These are phyloP conservation scores for Vickermania ingenoplastis DNA, from an alignment of 208 protist genomes.

Conservation along the genomic window DNA sequence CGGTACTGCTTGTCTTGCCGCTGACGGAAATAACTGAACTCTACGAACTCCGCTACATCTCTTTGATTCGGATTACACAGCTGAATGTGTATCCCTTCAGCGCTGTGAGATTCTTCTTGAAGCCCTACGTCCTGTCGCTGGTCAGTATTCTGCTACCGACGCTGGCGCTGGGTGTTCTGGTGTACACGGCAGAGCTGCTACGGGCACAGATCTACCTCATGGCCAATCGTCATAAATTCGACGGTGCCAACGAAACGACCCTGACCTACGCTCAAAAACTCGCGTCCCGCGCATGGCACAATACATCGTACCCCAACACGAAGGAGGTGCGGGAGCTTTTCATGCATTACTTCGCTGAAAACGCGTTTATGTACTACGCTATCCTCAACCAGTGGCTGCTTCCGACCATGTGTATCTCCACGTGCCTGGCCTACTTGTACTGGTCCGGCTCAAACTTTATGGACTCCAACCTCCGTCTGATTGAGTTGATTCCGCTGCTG, in stretches of 20 bases:
- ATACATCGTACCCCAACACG: slow-evolving; percentile 24
- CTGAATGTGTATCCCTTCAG: slow-evolving; percentile 42
- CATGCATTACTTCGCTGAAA: slow-evolving; percentile 36
- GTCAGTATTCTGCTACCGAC: slow-evolving; percentile 45
- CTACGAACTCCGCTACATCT: slow-evolving; percentile 51
- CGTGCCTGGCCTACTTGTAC: slow-evolving; percentile 43
- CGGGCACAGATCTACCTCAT: slow-evolving; percentile 48
- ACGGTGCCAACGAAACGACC: slow-evolving; percentile 11
- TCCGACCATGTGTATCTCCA: slow-evolving; percentile 38
- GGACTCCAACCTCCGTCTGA: slow-evolving; percentile 35
- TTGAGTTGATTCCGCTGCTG: slow-evolving; percentile 43
- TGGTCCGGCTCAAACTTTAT: slow-evolving; percentile 43
- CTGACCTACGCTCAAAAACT: slow-evolving; percentile 26
- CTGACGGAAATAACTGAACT: slow-evolving; percentile 11
- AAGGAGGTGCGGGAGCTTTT: slow-evolving; percentile 34
- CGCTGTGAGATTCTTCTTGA: slow-evolving; percentile 21
- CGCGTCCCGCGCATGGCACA: slow-evolving; percentile 10
- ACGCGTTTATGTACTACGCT: slow-evolving; percentile 49
- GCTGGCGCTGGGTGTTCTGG: slow-evolving; percentile 24
- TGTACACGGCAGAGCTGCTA: slow-evolving; percentile 51
- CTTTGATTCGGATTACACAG: slow-evolving; percentile 53
- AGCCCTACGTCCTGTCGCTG: slow-evolving; percentile 30
- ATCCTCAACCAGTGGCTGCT: slow-evolving; percentile 54
- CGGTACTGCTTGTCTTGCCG: slow-evolving; percentile 22
- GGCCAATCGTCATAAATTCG: slow-evolving; percentile 22